Conservation (phyloP, 1,284 basidiomycete species). For the Ustilago esculenta region DNA sequence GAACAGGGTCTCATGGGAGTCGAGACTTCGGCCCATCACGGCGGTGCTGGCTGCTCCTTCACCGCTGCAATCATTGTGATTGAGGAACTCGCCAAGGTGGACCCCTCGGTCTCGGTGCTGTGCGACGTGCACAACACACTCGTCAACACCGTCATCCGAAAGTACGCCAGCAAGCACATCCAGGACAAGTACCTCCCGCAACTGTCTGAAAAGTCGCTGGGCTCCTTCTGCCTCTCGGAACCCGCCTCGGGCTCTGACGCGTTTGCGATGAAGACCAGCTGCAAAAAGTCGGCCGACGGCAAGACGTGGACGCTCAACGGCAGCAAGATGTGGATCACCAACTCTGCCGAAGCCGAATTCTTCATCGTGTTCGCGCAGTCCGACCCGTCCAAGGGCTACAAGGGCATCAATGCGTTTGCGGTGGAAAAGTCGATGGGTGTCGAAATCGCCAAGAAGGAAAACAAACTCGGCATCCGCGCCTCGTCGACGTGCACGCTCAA, state of each 20-base stretch:
- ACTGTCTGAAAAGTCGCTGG: constrained; percentile 82
- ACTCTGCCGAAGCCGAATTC: constrained; percentile 93
- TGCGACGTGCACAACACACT: constrained; percentile 91
- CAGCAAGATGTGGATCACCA: constrained; percentile 99
- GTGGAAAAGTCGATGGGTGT: constrained; percentile 97
- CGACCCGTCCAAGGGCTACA: constrained; percentile 95
- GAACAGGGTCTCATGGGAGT: constrained; percentile 99
- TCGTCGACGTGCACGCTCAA: constrained; percentile 96
- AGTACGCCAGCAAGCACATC: constrained; percentile 84
- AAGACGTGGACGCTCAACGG: constrained; percentile 83
- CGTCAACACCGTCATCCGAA: constrained; percentile 90
- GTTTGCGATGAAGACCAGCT: constrained; percentile 93
- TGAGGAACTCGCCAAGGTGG: constrained; percentile 94
- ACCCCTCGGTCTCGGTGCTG: constrained; percentile 94
- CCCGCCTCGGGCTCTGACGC: constrained; percentile 93
- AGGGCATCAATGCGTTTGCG: constrained; percentile 97
- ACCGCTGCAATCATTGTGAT: constrained; percentile 95
- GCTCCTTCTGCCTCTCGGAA: constrained; percentile 95
- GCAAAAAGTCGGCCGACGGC: constrained; percentile 79
- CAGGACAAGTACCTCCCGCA: constrained; percentile 88
- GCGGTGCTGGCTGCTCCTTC: constrained; percentile 90
- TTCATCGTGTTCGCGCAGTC: constrained; percentile 89
- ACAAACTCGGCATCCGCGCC: constrained; percentile 95
- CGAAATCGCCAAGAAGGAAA: constrained; percentile 97
- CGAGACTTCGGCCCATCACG: constrained; percentile 84